These are phyloP conservation scores for Vigna unguiculata DNA, from an alignment of 306 rosid species.

Conservation along the genomic window DNA sequence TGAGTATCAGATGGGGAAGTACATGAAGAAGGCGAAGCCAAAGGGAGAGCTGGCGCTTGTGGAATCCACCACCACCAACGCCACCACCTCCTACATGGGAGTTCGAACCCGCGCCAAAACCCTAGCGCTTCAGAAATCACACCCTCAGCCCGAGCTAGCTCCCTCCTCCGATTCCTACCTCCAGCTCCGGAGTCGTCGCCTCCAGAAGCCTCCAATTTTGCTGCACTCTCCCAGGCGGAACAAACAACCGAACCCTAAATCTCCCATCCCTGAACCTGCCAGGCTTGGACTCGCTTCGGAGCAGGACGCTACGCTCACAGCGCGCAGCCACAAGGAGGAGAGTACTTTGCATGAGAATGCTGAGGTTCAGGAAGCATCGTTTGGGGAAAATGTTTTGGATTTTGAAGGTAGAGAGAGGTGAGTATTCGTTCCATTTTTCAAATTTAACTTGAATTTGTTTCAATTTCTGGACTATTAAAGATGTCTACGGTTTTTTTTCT, in stretches of 20 bases:
- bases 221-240: conserved; percentile 54
- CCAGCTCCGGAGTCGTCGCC: conserved; percentile 89
- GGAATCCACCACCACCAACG: conserved; percentile 61
- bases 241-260: conserved; percentile 53
- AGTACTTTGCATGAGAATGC: conserved; percentile 40
- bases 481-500: conserved; percentile 14
- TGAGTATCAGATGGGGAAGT: conserved; percentile 71
- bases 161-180: conserved; percentile 70
- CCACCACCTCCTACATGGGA: conserved; percentile 57
- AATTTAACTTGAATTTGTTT: neutral
- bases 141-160: conserved; percentile 32
- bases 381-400: conserved; percentile 88
- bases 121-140: conserved; percentile 74
- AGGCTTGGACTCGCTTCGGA: conserved; percentile 52
- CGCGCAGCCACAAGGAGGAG: conserved; percentile 37
- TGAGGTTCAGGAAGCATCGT: conserved; percentile 72
- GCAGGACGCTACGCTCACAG: neutral
- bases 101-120: conserved; percentile 96
- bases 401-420: conserved; percentile 94
- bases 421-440: conserved; percentile 39
- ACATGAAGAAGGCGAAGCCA: conserved; percentile 82
- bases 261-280: conserved; percentile 40
- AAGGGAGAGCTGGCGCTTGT: conserved; percentile 63
- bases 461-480: conserved; percentile 4
- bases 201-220: conserved; percentile 58